Evolutionary conservation across 331 rosid species (phyloP).

Genomic region (Acacia pycnantha): DNA sequence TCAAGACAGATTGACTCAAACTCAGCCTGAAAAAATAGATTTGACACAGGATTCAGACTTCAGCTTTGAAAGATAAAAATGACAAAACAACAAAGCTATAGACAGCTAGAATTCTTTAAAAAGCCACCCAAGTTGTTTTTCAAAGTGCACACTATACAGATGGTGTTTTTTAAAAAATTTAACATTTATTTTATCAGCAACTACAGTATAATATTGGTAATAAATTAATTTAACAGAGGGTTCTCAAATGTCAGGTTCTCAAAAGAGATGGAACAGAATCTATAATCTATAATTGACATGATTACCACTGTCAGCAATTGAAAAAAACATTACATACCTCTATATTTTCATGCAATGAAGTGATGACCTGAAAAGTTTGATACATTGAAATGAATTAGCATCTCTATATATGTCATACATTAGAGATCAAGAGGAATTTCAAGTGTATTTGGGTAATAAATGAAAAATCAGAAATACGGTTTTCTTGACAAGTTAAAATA

Average conservation of each 20-base stretch:
- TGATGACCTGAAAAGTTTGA: constrained; percentile 57
- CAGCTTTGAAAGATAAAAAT: constrained; percentile 15
- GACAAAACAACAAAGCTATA: constrained; percentile 4
- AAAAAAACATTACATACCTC: constrained; percentile 48
- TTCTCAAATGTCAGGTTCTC: neutral
- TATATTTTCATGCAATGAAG: constrained; percentile 64
- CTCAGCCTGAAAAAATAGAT: constrained; percentile 54
- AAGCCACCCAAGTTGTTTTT: neutral
- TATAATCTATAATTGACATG: neutral
- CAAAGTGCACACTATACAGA: too few relatives aligned
- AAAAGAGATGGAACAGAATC: constrained; percentile 7
- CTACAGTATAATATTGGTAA: too few relatives aligned
- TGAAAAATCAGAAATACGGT: neutral
- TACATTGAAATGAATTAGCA: constrained; percentile 2
- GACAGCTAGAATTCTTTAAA: constrained; percentile 10
- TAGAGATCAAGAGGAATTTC: neutral
- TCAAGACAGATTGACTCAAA: constrained; percentile 55
- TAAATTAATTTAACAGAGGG: too few relatives aligned
- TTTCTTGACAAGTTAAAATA: neutral
- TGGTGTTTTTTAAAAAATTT: too few relatives aligned
- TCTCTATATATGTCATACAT: constrained; percentile 2
- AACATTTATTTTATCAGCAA: too few relatives aligned
- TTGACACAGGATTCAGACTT: constrained; percentile 23
- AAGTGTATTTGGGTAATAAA: neutral
- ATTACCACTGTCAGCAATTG: neutral